These are phyloP conservation scores for Penstemon eatonii DNA, from an alignment of 257 asterid genomes.

Conservation along the genomic window DNA sequence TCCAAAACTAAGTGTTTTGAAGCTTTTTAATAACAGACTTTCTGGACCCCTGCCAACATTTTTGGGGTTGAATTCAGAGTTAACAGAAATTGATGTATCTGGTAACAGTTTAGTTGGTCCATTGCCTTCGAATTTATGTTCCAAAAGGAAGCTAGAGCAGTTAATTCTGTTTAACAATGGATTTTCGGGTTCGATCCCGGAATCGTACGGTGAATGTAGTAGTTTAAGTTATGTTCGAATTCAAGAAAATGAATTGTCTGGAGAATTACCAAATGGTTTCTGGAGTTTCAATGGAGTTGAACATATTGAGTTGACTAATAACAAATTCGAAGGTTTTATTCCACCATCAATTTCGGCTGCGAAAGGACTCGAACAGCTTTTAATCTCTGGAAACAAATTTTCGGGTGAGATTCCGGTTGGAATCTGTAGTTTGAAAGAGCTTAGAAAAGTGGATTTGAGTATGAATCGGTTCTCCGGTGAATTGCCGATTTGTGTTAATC, in stretches of 20 bases:
- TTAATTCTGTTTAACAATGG: conserved; percentile 53
- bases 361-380: conserved; percentile 36
- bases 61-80: conserved; percentile 67
- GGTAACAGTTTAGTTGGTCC: conserved; percentile 61
- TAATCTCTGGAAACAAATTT: conserved; percentile 59
- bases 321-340: conserved; percentile 61
- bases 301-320: conserved; percentile 51
- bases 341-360: conserved; percentile 56
- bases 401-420: conserved; percentile 50
- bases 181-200: conserved; percentile 65
- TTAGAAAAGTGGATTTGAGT: conserved; percentile 45
- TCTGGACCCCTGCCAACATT: conserved; percentile 56
- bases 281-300: conserved; percentile 58
- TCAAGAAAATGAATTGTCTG: conserved; percentile 50
- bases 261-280: conserved; percentile 54
- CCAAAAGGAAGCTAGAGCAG: conserved; percentile 38
- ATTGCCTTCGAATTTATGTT: conserved; percentile 64
- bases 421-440: conserved; percentile 40
- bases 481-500: conserved; percentile 58
- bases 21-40: conserved; percentile 61
- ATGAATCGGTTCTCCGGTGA: conserved; percentile 57
- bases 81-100: conserved; percentile 65
- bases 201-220: conserved; percentile 61
- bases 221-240: conserved; percentile 53
- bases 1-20: conserved; percentile 44